Evolutionary conservation across 2,329 filamentous ascomycete genomes (phyloP), one percentile per base, ranked within the genome.

Genomic region (Thielaviopsis cerberus): DNA sequence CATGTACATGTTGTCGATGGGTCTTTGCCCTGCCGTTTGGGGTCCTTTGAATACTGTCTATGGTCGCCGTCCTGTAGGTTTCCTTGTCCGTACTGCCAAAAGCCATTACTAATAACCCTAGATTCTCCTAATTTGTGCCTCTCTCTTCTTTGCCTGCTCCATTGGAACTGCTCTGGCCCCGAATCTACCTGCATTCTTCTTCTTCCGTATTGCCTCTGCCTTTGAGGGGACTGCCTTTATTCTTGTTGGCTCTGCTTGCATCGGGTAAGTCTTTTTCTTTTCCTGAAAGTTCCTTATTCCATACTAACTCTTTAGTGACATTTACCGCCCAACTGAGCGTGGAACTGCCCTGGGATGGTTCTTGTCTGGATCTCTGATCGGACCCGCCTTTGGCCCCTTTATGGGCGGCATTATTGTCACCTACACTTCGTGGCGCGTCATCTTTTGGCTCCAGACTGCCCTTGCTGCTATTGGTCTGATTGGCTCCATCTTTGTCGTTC

Each of bases 321-420:
- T 82, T 37, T 83, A 82, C 63, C 76, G 79, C 1, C 80, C 81
- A 3, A 81, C 79, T 0, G 81, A 86, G 62, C 77, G 86, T 25
- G 86, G 80, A 1, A 88, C 83, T 2, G 85, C 84, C 1, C 76
- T 87, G 11, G 81, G 83, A 0, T 89, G 82, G 81, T 88, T 88
- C 64, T 67, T 88, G 45, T 80, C 76, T 0, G 85, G 85, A 0
- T 86, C 82, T 0, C 71, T 89, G 0, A 79, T 88, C 52, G 86
- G 85, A 0, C 85, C 86, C 6, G 82, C 81, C 0, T 74, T 85
- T 64, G 84, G 85, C 0, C 79, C 80, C 0, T 85, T 88, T 64
- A 72, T 89, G 10, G 80, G 86, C 57, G 86, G 85, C 24, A 81
- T 88, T 51, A 86, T 91, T 55, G 83, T 89, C 17, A 89, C 85